These are phyloP conservation scores for Rhizophora mangle DNA, from an alignment of 345 rosid species.

Conservation along the genomic window DNA sequence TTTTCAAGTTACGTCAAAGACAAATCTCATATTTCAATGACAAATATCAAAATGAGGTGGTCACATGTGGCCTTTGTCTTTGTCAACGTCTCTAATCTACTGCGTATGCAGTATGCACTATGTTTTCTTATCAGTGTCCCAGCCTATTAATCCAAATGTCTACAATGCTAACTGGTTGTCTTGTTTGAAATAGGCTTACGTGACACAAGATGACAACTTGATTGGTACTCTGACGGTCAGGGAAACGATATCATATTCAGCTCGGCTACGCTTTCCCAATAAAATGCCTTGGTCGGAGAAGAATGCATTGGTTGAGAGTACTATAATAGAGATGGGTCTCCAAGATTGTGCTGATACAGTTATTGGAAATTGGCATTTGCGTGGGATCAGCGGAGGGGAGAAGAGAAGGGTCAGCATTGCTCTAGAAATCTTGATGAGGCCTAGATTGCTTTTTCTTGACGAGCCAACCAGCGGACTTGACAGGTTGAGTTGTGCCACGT, in stretches of 20 bases:
- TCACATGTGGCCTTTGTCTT: too few species aligned
- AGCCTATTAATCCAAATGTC: background rate
- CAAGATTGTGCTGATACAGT: constrained; percentile 96
- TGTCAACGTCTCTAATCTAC: too few species aligned
- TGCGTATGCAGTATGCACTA: too few species aligned
- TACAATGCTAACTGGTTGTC: background rate
- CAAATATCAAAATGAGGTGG: too few species aligned
- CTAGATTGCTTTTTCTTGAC: constrained; percentile 86
- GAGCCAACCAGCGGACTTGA: constrained; percentile 98
- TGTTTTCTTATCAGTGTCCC: too few species aligned
- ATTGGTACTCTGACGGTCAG: constrained; percentile 89
- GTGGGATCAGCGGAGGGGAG: constrained; percentile 94
- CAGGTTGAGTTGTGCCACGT: constrained; percentile 39
- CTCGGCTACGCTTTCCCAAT: constrained; percentile 84
- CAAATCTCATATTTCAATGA: too few species aligned
- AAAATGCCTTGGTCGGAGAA: constrained; percentile 81
- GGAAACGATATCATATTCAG: constrained; percentile 87
- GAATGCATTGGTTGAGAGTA: constrained; percentile 72
- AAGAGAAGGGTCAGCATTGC: constrained; percentile 94
- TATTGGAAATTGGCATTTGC: constrained; percentile 91
- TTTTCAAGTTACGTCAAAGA: too few species aligned
- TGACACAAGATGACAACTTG: constrained; percentile 97
- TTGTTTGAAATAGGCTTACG: constrained; percentile 56
- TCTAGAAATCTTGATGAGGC: constrained; percentile 91
- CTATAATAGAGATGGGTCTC: constrained; percentile 89